phyloP scores from a whole-genome alignment of 2,329 filamentous ascomycete species.

The Trichoderma hamatum region DNA sequence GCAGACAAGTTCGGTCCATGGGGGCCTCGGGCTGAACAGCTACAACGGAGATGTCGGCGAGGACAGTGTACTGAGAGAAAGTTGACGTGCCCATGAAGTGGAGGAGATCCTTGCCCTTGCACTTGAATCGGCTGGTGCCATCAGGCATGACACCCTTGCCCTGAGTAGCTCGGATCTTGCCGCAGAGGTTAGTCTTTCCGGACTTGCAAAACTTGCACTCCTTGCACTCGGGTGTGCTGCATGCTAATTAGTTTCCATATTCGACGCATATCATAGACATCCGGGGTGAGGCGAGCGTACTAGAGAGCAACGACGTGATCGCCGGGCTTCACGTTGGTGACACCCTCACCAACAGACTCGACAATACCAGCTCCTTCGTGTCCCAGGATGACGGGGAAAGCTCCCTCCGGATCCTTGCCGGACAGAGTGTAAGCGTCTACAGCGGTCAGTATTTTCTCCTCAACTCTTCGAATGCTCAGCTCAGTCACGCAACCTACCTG shows the following conservation, averaged over 20 bases:
- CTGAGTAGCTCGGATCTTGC: conserved; percentile 97
- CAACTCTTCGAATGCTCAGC: not conserved
- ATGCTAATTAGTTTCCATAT: conserved; percentile 21
- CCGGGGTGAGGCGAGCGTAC: conserved; percentile 50
- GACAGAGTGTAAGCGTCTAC: conserved; percentile 90
- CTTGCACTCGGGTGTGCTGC: conserved; percentile 89
- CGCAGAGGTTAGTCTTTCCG: conserved; percentile 98
- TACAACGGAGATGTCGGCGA: conserved; percentile 97
- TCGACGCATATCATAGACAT: not conserved
- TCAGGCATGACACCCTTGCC: conserved; percentile 97
- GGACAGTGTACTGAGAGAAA: conserved; percentile 98
- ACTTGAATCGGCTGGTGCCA: conserved; percentile 90
- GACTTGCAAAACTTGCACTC: conserved; percentile 99
- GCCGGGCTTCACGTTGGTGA: conserved; percentile 90
- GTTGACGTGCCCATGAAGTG: conserved; percentile 99
- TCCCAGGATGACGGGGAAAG: conserved; percentile 84
- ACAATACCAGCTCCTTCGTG: conserved; percentile 92
- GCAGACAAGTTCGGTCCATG: conserved; percentile 93
- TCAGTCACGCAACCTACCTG: conserved; percentile 57
- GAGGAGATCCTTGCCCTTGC: conserved; percentile 90
- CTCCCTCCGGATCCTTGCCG: conserved; percentile 95
- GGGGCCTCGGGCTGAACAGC: conserved; percentile 87
- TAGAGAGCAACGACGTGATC: conserved; percentile 91
- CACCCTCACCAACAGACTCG: conserved; percentile 91
- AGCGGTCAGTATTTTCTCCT: conserved; percentile 19